phyloP scores from a whole-genome alignment of 2,329 filamentous ascomycete species.

The Claviceps spartinae region DNA sequence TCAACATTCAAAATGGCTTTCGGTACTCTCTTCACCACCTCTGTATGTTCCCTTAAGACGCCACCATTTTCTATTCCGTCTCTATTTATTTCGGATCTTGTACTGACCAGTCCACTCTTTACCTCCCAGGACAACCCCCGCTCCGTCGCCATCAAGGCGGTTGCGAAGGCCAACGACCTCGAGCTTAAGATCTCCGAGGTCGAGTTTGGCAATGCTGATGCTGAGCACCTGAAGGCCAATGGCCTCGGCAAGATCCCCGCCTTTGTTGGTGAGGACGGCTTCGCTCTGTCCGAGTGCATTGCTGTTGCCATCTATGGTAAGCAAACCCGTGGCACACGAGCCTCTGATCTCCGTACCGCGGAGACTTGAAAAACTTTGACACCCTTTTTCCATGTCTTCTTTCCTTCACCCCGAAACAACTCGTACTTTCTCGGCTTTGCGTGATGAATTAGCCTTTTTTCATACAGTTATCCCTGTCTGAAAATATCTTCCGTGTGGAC shows the following conservation, averaged over 20 bases:
- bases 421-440: background rate
- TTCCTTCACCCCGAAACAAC: background rate
- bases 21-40: slow-evolving; percentile 88
- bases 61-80: background rate
- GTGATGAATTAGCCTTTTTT: slow-evolving; percentile 63
- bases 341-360: background rate
- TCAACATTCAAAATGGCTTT: slow-evolving; percentile 64
- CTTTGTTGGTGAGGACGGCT: slow-evolving; percentile 87
- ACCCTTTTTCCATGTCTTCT: background rate
- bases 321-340: slow-evolving; percentile 20
- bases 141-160: slow-evolving; percentile 74
- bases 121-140: slow-evolving; percentile 65
- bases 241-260: slow-evolving; percentile 83
- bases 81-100: background rate
- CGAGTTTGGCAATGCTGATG: slow-evolving; percentile 48
- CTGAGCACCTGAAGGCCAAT: slow-evolving; percentile 76
- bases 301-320: slow-evolving; percentile 96
- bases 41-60: slow-evolving; percentile 40
- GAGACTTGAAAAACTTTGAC: background rate
- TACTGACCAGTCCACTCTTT: background rate
- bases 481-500: slow-evolving; percentile 71
- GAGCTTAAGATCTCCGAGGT: slow-evolving; percentile 76
- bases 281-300: slow-evolving; percentile 74
- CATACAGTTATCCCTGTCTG: slow-evolving; percentile 99
- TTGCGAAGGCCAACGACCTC: slow-evolving; percentile 95